phyloP scores from a whole-genome alignment of 2,329 filamentous ascomycete species.

The Cercospora nicotianae region DNA sequence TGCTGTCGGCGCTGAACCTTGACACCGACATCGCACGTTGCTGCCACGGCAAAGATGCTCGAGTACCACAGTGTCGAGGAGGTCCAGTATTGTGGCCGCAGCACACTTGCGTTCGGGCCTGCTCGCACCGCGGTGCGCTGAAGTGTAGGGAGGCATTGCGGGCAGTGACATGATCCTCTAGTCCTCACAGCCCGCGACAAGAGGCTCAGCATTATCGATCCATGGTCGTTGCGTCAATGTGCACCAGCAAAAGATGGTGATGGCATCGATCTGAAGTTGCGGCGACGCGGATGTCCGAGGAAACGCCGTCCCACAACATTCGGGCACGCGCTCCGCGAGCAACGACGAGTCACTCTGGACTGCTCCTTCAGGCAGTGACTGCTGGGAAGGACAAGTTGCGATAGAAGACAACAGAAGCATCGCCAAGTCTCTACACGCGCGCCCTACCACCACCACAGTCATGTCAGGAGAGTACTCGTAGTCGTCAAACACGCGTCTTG shows the following conservation, averaged over 20 bases:
- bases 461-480: conserved; percentile 6
- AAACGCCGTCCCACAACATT: conserved; percentile 7
- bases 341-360: conserved; percentile 6
- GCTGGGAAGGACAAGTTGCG: conserved; percentile 9
- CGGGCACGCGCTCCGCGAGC: not conserved
- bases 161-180: conserved; percentile 62
- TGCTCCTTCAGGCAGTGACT: not conserved
- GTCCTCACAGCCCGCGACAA: conserved; percentile 67
- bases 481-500: not conserved
- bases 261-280: conserved; percentile 1
- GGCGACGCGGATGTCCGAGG: conserved; percentile 1
- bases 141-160: conserved; percentile 57
- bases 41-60: conserved; percentile 64
- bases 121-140: conserved; percentile 53
- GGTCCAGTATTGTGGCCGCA: conserved; percentile 52
- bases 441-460: not conserved
- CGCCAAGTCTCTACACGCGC: not conserved
- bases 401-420: conserved; percentile 11
- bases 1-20: conserved; percentile 61
- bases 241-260: not conserved
- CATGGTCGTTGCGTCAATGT: conserved; percentile 19
- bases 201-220: conserved; percentile 61
- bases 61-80: conserved; percentile 66
- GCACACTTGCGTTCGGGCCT: conserved; percentile 52
- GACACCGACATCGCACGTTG: conserved; percentile 60